A percentile compares a stretch with the other conserved stretches of the same genome.
phyloP scores from a whole-genome alignment of 2,329 filamentous ascomycete species.

The Aureobasidium sp. region DNA sequence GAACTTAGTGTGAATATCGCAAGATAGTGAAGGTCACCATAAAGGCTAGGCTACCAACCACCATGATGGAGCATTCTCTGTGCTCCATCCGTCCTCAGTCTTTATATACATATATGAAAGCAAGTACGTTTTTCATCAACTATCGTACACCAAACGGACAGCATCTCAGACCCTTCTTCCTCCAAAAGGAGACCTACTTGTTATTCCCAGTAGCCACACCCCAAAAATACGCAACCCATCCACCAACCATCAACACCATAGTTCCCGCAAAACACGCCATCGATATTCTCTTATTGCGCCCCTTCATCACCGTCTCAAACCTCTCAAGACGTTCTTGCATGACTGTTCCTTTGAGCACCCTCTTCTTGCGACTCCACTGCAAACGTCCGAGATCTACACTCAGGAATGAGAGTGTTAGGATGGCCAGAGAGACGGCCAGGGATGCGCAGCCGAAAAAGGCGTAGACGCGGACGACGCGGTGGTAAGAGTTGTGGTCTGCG shows the following conservation, averaged over 20 bases:
- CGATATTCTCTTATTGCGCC: constrained; percentile 36
- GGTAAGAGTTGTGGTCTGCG: constrained; percentile 49
- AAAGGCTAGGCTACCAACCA: no score
- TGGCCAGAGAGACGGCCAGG: constrained; percentile 37
- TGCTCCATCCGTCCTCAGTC: no score
- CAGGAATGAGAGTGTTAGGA: constrained; percentile 36
- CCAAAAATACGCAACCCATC: constrained; percentile 55
- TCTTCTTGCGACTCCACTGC: constrained; percentile 53
- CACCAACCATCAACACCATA: constrained; percentile 44
- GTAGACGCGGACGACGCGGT: constrained; percentile 50
- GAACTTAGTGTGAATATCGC: no score
- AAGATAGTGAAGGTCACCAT: no score
- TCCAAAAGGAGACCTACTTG: no score
- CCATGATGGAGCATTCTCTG: no score
- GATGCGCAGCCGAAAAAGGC: constrained; percentile 47
- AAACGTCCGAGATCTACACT: constrained; percentile 42
- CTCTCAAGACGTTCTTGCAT: constrained; percentile 39
- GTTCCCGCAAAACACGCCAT: constrained; percentile 39
- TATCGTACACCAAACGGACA: no score
- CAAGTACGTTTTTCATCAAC: no score
- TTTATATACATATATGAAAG: no score
- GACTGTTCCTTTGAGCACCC: constrained; percentile 39
- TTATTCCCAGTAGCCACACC: constrained; percentile 51
- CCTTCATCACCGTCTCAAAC: constrained; percentile 33
- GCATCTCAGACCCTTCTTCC: no score